A percentile compares a stretch with the other conserved stretches of the same genome.
These are phyloP conservation scores for Sanghuangporus baumii DNA, from an alignment of 1,284 basidiomycete genomes.

Conservation along the genomic window DNA sequence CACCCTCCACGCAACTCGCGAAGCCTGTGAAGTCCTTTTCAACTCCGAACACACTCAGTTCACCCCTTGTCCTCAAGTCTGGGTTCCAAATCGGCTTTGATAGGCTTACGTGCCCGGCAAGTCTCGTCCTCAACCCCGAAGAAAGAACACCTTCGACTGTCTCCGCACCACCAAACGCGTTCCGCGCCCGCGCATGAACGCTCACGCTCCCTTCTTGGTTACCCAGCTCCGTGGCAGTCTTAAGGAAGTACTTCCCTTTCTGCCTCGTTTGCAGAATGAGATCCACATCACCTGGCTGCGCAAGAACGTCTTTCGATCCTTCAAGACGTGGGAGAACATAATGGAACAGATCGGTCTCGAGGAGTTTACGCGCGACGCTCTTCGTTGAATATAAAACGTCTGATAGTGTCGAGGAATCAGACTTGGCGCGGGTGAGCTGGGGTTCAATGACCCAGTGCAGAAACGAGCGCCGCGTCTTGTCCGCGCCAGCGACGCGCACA, in stretches of 20 bases:
- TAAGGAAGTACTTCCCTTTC: conserved; percentile 74
- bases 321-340: conserved; percentile 72
- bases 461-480: conserved; percentile 73
- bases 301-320: conserved; percentile 49
- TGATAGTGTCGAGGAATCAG: conserved; percentile 42
- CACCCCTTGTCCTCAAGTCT: conserved; percentile 55
- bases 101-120: conserved; percentile 70
- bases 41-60: conserved; percentile 54
- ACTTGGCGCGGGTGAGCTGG: conserved; percentile 33
- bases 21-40: conserved; percentile 68
- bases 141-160: conserved; percentile 80
- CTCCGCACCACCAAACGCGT: conserved; percentile 92
- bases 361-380: conserved; percentile 56
- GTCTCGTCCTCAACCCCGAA: conserved; percentile 84
- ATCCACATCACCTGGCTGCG: conserved; percentile 74
- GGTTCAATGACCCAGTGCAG: conserved; percentile 75
- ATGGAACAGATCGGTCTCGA: conserved; percentile 71
- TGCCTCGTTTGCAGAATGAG: conserved; percentile 78
- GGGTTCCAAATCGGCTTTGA: conserved; percentile 48
- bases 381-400: conserved; percentile 66
- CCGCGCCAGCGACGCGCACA: conserved; percentile 77
- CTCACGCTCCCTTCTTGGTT: conserved; percentile 92
- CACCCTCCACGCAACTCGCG: conserved; percentile 64
- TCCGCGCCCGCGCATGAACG: conserved; percentile 75
- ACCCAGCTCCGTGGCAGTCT: conserved; percentile 89